Percentiles rank a stretch among this genome's conserved stretches.
Conservation (phyloP, 768 basidiomycete species). For the Mycena rebaudengoi region DNA sequence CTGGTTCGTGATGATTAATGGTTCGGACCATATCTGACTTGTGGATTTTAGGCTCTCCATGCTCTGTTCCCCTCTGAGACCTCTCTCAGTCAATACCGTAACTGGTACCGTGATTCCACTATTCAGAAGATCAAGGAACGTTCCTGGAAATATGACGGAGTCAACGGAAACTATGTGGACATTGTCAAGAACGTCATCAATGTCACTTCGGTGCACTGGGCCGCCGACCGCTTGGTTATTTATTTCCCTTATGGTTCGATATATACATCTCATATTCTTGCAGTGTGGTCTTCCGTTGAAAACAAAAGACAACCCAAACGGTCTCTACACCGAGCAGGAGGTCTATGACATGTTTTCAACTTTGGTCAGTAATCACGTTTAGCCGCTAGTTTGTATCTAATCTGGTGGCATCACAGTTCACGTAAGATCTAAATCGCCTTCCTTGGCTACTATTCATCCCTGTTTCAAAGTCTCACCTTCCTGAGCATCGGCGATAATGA, state of each 20-base stretch:
- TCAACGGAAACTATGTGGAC: conserved; percentile 46
- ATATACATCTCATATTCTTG: neutral
- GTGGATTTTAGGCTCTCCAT: conserved; percentile 29
- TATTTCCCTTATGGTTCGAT: neutral
- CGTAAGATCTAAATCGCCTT: neutral
- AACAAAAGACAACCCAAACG: conserved; percentile 46
- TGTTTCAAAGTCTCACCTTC: conserved; percentile 22
- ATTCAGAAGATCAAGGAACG: conserved; percentile 29
- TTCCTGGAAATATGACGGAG: conserved; percentile 37
- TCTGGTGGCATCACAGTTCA: neutral
- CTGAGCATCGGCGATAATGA: conserved; percentile 31
- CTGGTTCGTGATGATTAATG: too few species aligned
- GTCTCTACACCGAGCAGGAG: conserved; percentile 50
- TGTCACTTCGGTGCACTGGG: conserved; percentile 50
- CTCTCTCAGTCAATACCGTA: conserved; percentile 30
- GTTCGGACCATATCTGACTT: too few species aligned
- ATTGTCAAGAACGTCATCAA: conserved; percentile 55
- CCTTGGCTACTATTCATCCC: neutral
- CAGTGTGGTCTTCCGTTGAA: conserved; percentile 52
- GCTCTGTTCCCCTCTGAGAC: conserved; percentile 39
- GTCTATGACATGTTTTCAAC: conserved; percentile 48
- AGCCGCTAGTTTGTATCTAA: neutral
- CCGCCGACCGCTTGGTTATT: conserved; percentile 45
- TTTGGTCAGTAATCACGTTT: conserved; percentile 19
- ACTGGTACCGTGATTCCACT: conserved; percentile 37